Conservation (phyloP, 1,139 yeast species). For the Diutina rugosa region DNA sequence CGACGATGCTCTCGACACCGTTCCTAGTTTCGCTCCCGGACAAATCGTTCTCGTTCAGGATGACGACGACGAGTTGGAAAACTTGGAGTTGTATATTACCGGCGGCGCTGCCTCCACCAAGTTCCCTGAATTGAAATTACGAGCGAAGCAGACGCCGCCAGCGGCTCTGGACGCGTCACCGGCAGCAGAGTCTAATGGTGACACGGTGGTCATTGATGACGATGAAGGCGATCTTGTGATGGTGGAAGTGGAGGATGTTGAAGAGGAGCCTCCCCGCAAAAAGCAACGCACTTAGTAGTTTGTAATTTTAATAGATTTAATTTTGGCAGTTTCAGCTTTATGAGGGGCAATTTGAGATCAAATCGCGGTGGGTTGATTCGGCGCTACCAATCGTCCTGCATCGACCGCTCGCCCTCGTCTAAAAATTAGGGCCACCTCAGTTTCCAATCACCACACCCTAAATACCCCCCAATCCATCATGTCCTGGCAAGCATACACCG, state of each 20-base stretch:
- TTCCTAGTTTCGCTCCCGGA: conserved; percentile 45
- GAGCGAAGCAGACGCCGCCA: neutral
- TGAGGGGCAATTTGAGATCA: too few species aligned
- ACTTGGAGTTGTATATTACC: conserved; percentile 54
- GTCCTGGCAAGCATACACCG: conserved; percentile 76
- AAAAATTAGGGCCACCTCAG: conserved; percentile 1
- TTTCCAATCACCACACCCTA: neutral
- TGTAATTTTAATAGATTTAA: too few species aligned
- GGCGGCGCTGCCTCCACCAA: conserved; percentile 5
- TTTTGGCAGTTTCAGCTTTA: too few species aligned
- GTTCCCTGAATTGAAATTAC: neutral
- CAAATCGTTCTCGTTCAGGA: conserved; percentile 61
- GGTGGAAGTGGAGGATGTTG: neutral
- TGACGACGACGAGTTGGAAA: conserved; percentile 57
- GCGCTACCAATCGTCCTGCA: neutral
- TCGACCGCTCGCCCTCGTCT: neutral
- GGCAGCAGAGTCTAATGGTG: neutral
- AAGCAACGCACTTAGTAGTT: neutral
- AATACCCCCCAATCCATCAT: conserved; percentile 7
- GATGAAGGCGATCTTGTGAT: neutral
- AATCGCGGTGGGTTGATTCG: neutral
- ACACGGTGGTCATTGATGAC: neutral
- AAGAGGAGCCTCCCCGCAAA: neutral
- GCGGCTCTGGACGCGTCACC: neutral
- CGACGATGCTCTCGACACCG: conserved; percentile 30